A percentile compares a stretch with the other conserved stretches of the same genome.
Conservation (phyloP, 495 filamentous ascomycete genomes). For the Beverwykella pulmonaria region DNA sequence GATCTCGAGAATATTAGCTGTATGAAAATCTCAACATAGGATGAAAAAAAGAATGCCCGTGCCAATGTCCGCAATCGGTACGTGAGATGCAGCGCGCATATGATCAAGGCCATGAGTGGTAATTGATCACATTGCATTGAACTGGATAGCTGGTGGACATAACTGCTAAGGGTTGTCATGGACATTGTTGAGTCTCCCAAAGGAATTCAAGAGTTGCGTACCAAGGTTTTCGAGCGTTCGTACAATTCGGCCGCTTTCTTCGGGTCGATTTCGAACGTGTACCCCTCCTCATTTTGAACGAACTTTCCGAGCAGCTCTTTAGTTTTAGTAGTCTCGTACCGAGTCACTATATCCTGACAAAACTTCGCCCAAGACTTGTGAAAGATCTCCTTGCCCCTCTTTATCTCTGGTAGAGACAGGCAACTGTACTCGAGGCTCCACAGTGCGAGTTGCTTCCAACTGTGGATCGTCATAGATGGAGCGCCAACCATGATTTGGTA, state of each 20-base stretch:
- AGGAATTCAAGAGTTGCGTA: neutral
- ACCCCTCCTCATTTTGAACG: neutral
- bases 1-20: too few species aligned
- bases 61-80: neutral
- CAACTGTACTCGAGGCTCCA: conserved; percentile 48
- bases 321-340: conserved; percentile 18
- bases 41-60: neutral
- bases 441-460: conserved; percentile 47
- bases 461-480: conserved; percentile 43
- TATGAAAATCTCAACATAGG: too few species aligned
- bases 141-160: neutral
- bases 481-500: conserved; percentile 50
- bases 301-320: neutral
- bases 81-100: neutral
- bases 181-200: neutral
- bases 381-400: conserved; percentile 35
- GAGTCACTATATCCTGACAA: conserved; percentile 38
- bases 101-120: neutral
- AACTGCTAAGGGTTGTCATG: neutral
- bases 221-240: neutral
- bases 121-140: neutral
- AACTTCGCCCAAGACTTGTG: conserved; percentile 41
- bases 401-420: conserved; percentile 35
- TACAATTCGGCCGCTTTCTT: neutral
- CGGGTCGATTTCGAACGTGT: neutral